Conservation (phyloP, 139 green algal species). For the Astrephomene gubernaculifera region DNA sequence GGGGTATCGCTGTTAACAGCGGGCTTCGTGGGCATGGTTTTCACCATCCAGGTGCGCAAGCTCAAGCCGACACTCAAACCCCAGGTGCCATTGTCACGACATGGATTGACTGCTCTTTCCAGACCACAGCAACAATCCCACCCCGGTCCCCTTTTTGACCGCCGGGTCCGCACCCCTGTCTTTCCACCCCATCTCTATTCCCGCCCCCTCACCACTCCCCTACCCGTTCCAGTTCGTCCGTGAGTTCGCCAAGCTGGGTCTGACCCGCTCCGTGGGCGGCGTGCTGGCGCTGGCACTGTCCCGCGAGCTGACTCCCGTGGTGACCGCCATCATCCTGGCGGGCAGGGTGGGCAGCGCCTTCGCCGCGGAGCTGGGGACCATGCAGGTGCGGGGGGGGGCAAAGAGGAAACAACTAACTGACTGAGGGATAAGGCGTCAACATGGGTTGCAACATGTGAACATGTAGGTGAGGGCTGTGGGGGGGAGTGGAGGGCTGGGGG, state of each 20-base stretch:
- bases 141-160: too few species aligned
- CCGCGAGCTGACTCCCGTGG: constrained; percentile 96
- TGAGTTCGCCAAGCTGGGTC: constrained; percentile 94
- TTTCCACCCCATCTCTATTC: too few species aligned
- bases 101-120: too few species aligned
- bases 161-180: too few species aligned
- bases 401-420: too few species aligned
- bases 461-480: background rate
- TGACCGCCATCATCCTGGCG: constrained; percentile 98
- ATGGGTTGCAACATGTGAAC: too few species aligned
- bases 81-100: too few species aligned
- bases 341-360: constrained; percentile 96
- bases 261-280: constrained; percentile 96
- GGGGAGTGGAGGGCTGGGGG: background rate
- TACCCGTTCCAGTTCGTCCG: constrained; percentile 95
- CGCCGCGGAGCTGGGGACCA: constrained; percentile 98
- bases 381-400: constrained; percentile 80
- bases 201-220: background rate
- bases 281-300: constrained; percentile 95
- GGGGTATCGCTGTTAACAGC: constrained; percentile 95
- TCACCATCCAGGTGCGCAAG: constrained; percentile 95
- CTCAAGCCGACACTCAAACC: too few species aligned
- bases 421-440: too few species aligned
- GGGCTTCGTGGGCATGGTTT: constrained; percentile 99
- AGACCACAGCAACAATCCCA: too few species aligned